Evolutionary conservation across 73 alveolate genomes (phyloP), one percentile per base, ranked within the genome.

Genomic region (Tetrahymena thermophila): DNA sequence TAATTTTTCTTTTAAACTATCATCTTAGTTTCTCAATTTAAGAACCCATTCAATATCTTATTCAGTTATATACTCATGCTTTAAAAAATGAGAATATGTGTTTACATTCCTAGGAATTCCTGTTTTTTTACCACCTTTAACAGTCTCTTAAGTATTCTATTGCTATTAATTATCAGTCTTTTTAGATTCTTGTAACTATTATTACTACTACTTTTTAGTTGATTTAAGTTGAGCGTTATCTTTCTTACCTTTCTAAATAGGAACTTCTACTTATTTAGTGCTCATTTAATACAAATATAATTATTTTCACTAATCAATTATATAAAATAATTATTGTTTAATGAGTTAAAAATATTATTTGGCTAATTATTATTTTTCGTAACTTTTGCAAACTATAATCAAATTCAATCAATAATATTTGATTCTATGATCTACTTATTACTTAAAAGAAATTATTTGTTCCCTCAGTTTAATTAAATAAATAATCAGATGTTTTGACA

Each of bases 11-110:
- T 95, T 84, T 40, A 85, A 85, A 34, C 84, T 93, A 89, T 89
- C 93, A 55, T 95, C 97, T 71, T 58, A 56, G 56, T 95, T 94
- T 95, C 97, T 93, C n/a, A 95, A 44, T 89, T 95, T 25, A 8
- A 95, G 85, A 17, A 95, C 97, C 97, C 97, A 95, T 89, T 95
- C 97, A 50, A 95, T 95, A 37, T 95, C 97, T 35, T 95, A 85
- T 43, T 95, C 97, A 31, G 97, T 95, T 0, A 95, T 95, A 31
- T 95, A 94, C 56, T 85, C 94, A 56, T 95, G 97, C 19, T 95
- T 31, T 31, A 95, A 57, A 56, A 95, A 95, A 15, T 95, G 97
- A 7, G 94, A 93, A 95, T 95, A 95, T 34, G 85, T 85, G 83
- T 95, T 95, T 35, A 95, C 97, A 95, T 95, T 95, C 10, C 97